Percentiles rank a stretch among this genome's conserved stretches.
phyloP scores from a whole-genome alignment of 2,329 filamentous ascomycete genomes.

The Pyrenochaeta sp. region DNA sequence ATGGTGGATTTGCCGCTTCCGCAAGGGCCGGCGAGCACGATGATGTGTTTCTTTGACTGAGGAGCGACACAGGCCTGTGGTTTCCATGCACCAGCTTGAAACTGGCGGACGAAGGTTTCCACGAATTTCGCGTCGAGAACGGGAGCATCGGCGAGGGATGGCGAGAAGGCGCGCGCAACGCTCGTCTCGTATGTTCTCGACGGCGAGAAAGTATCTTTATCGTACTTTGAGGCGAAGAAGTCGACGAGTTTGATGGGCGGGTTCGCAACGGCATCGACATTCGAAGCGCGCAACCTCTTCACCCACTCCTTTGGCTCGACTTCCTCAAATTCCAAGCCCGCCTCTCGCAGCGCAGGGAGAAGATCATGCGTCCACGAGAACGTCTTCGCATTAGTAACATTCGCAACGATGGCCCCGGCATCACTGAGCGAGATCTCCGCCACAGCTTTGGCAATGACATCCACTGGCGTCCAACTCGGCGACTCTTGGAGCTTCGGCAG shows the following conservation, averaged over 20 bases:
- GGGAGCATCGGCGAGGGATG: slow-evolving; percentile 21
- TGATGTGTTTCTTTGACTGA: slow-evolving; percentile 25
- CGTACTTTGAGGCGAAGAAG: slow-evolving; percentile 63
- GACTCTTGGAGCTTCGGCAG: slow-evolving; percentile 55
- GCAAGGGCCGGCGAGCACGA: slow-evolving; percentile 52
- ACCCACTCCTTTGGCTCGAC: slow-evolving; percentile 35
- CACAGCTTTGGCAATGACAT: slow-evolving; percentile 33
- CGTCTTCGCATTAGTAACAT: slow-evolving; percentile 60
- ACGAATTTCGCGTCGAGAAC: slow-evolving; percentile 22
- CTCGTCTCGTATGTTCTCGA: slow-evolving; percentile 23
- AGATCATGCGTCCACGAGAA: slow-evolving; percentile 63
- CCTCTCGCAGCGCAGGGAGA: slow-evolving; percentile 57
- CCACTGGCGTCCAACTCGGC: slow-evolving; percentile 42
- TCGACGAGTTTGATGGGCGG: slow-evolving; percentile 62
- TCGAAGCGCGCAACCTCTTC: slow-evolving; percentile 49
- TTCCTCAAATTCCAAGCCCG: slow-evolving; percentile 46
- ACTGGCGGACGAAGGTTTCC: slow-evolving; percentile 28
- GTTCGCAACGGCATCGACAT: slow-evolving; percentile 58
- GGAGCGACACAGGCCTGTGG: too few relatives aligned
- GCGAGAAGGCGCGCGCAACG: slow-evolving; percentile 20
- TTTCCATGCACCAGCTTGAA: slow-evolving; percentile 24
- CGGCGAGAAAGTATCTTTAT: slow-evolving; percentile 29
- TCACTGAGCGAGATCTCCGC: slow-evolving; percentile 32
- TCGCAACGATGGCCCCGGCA: slow-evolving; percentile 52
- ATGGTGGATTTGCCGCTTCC: slow-evolving; percentile 54